Base-by-base conservation (phyloP, 192 early-diverging fungal species). In the Haplosporangium gracile region DNA sequence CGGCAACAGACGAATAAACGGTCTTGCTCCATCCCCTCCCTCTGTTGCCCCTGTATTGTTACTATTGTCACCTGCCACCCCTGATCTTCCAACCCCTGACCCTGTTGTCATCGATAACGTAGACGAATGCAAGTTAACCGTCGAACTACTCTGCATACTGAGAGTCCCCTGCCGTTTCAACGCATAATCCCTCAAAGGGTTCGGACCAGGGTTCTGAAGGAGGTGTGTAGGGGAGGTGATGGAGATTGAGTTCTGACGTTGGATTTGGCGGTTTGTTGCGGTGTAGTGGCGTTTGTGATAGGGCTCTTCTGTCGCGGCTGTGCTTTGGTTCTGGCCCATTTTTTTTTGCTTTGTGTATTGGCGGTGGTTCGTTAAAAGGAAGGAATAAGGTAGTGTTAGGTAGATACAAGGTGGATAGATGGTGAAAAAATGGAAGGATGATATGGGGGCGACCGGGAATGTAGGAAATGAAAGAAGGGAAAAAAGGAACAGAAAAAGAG, bases 221-320 rank as follows among this genome's bases (percentile, higher is more conserved):
- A 74, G 40, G 38, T 76, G 82, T 7, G 78, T 79, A 3, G 82
- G 72, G 3, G 82, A 68, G 4, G 82, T 79, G 36, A 78, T 36
- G 8, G 82, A 84, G 68, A 84, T 38, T n/a, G 82, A 84, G 57
- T 84, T 84, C 75, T 84, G 82, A 0, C 82, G 82, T 43, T 84
- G 77, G 40, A 84, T 84, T 55, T 84, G 77, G 39, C 43, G 38
- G 74, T 84, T 74, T 3, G 82, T 84, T 24, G 47, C 72, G 47
- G 70, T 84, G 77, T 84, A 84, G 42, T 84, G 82, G 47, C 77
- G 82, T 68, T 53, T 78, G 34, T 84, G 82, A 18, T 84, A 84
- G 34, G 76, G 82, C 16, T 84, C 82, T 26, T 68, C 69, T 43
- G 53, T 9, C 2, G 55, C 5, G 7, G 60, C 10, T 43, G 43